phyloP scores from a whole-genome alignment of 805 yeast species.

The Kluyveromyces starmeri region DNA sequence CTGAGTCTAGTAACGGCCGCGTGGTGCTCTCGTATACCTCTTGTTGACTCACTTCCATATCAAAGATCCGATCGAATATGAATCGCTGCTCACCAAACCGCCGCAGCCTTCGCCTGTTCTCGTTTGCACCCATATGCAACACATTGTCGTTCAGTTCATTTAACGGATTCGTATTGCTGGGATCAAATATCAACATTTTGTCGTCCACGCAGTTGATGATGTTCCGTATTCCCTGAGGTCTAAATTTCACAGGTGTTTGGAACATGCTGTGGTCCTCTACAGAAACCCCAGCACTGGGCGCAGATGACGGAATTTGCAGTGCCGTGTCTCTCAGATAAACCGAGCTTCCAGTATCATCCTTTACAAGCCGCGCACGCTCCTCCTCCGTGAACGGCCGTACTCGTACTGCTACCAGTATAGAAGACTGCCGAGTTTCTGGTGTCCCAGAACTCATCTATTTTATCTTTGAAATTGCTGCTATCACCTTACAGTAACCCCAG shows the following conservation, averaged over 20 bases:
- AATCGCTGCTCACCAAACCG: constrained; percentile 54
- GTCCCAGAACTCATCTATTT: too few species aligned
- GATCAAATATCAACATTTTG: constrained; percentile 79
- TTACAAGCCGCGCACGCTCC: constrained; percentile 44
- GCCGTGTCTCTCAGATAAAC: constrained; percentile 1
- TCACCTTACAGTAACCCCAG: too few species aligned
- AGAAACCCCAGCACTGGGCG: not conserved
- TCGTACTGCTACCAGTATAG: constrained; percentile 69
- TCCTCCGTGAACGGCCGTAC: constrained; percentile 70
- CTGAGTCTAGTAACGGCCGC: constrained; percentile 59
- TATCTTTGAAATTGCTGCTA: too few species aligned
- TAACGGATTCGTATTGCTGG: constrained; percentile 60
- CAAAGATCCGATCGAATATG: constrained; percentile 75
- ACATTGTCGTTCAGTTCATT: constrained; percentile 24
- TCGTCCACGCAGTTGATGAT: constrained; percentile 77
- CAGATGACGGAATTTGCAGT: constrained; percentile 1
- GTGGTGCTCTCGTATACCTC: constrained; percentile 64
- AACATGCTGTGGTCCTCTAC: constrained; percentile 6
- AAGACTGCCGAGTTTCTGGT: constrained; percentile 36
- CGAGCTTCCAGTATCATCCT: constrained; percentile 27
- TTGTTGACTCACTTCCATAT: constrained; percentile 51
- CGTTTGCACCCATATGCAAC: constrained; percentile 13
- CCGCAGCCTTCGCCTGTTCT: constrained; percentile 15
- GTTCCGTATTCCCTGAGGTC: constrained; percentile 51
- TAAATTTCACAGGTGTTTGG: constrained; percentile 3